phyloP scores from a whole-genome alignment of 2,329 filamentous ascomycete genomes.

The Chaetomiaceae sp. region DNA sequence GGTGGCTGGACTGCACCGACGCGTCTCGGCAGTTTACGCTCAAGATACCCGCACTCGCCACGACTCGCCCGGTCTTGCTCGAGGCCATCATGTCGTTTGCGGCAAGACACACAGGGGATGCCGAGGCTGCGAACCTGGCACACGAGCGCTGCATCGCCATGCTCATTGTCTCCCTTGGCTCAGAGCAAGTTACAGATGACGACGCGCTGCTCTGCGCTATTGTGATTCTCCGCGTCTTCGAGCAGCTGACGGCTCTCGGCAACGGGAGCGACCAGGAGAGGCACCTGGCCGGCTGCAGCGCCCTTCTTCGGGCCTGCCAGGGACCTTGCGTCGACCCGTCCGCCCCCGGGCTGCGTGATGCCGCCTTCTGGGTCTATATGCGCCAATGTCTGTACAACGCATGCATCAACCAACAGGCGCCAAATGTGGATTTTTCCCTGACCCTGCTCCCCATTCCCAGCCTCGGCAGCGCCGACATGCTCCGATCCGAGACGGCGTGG shows the following conservation, averaged over 20 bases:
- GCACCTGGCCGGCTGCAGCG: slow-evolving; percentile 1
- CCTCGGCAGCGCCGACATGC: background rate
- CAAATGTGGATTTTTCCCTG: background rate
- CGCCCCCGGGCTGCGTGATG: background rate
- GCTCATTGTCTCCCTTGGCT: background rate
- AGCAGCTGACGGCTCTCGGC: background rate
- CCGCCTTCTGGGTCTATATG: slow-evolving; percentile 2
- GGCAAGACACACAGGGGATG: background rate
- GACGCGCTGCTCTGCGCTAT: background rate
- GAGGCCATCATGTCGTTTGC: slow-evolving; percentile 1
- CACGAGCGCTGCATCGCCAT: background rate
- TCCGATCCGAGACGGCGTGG: background rate
- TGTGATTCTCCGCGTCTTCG: slow-evolving; percentile 1
- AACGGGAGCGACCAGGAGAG: background rate
- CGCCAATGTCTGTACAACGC: slow-evolving; percentile 2
- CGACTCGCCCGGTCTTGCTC: background rate
- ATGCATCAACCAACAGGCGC: slow-evolving; percentile 2
- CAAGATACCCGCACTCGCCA: background rate
- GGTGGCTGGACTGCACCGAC: slow-evolving; percentile 3
- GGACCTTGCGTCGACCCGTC: background rate
- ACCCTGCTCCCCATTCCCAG: too few relatives aligned
- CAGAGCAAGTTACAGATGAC: too few relatives aligned
- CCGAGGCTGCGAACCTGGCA: background rate
- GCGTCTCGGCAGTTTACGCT: slow-evolving; percentile 1
- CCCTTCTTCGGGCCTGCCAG: background rate